Conservation (phyloP, 2,329 filamentous ascomycete species). For the Dactylellina parvicollis region DNA sequence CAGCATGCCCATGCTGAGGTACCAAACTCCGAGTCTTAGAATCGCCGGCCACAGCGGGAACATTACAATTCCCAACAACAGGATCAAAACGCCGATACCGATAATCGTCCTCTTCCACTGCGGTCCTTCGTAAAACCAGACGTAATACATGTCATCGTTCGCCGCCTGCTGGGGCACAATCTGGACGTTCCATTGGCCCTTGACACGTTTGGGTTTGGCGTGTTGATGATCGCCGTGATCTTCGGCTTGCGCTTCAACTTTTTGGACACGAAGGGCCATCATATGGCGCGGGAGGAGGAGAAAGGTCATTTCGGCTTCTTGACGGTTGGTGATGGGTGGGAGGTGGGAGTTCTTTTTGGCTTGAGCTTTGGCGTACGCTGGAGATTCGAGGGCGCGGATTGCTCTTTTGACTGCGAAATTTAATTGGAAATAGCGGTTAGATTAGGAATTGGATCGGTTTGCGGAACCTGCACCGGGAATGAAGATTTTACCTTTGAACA, state of each 20-base stretch:
- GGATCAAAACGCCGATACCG: conserved; percentile 80
- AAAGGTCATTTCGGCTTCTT: conserved; percentile 90
- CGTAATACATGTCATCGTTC: conserved; percentile 87
- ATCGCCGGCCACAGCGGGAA: conserved; percentile 96
- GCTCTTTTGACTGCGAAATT: conserved; percentile 83
- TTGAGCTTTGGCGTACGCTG: conserved; percentile 84
- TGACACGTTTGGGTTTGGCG: conserved; percentile 84
- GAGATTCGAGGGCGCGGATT: conserved; percentile 86
- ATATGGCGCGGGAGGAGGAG: conserved; percentile 94
- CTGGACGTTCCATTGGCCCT: conserved; percentile 94
- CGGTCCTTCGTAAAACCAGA: conserved; percentile 93
- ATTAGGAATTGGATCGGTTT: too few species aligned
- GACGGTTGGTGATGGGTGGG: conserved; percentile 85
- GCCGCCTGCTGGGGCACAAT: conserved; percentile 97
- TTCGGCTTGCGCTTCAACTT: conserved; percentile 71
- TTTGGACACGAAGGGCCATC: conserved; percentile 87
- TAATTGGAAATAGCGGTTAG: too few species aligned
- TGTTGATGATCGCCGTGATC: conserved; percentile 73
- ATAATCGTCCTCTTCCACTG: conserved; percentile 95
- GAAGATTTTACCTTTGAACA: conserved; percentile 82
- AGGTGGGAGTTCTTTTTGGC: conserved; percentile 88
- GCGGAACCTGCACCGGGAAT: background rate
- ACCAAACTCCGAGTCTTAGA: conserved; percentile 93
- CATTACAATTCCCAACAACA: conserved; percentile 88
- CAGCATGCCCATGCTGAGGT: conserved; percentile 92